phyloP scores from a whole-genome alignment of 768 basidiomycete species.

The Russula sp. region DNA sequence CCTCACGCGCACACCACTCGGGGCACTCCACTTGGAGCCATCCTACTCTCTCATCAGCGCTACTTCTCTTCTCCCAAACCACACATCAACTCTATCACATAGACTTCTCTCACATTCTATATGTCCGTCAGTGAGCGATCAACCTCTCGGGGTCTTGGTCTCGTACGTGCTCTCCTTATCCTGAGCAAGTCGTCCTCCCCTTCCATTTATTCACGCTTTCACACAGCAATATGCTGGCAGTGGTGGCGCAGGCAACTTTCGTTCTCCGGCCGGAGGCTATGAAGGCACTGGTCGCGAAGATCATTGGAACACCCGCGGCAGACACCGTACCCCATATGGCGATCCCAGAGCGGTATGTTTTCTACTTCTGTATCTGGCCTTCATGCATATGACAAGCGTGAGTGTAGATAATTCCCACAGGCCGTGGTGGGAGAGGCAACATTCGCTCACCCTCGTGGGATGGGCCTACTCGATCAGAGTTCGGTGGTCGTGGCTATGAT shows the following conservation, averaged over 20 bases:
- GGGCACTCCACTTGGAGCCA: background rate
- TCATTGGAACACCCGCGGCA: constrained; percentile 50
- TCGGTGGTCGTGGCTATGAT: constrained; percentile 23
- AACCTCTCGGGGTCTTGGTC: background rate
- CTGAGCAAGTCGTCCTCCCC: background rate
- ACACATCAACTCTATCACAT: background rate
- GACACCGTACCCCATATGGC: constrained; percentile 38
- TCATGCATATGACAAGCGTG: background rate
- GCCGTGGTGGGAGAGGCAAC: constrained; percentile 75
- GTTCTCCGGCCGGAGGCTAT: constrained; percentile 32
- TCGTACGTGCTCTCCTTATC: background rate
- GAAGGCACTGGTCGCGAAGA: constrained; percentile 41
- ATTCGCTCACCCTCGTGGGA: constrained; percentile 43
- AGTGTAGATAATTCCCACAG: constrained; percentile 43
- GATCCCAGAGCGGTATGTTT: constrained; percentile 36
- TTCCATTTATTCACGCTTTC: background rate
- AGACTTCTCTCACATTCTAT: background rate
- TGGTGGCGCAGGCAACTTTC: constrained; percentile 68
- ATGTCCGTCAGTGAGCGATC: constrained; percentile 7
- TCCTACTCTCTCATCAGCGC: background rate
- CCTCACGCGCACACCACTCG: background rate
- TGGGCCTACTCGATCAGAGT: constrained; percentile 5
- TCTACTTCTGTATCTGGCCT: too few species aligned
- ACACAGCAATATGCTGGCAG: constrained; percentile 45
- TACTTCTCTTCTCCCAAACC: background rate